phyloP scores from a whole-genome alignment of 2,329 filamentous ascomycete genomes.

The Penicillium sp. region DNA sequence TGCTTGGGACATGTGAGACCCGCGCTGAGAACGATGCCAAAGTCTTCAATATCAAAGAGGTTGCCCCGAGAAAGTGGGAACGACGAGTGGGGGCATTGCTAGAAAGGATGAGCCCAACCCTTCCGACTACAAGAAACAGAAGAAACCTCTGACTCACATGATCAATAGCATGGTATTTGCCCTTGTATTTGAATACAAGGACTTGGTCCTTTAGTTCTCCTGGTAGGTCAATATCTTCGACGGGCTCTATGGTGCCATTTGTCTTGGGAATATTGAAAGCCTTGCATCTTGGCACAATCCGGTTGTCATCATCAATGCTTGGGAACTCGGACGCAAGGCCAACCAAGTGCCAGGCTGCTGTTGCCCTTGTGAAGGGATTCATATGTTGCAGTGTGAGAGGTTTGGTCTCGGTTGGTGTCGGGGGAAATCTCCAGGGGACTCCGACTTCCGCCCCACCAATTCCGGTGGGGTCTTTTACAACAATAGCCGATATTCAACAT shows the following conservation, averaged over 20 bases:
- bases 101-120: conserved; percentile 7
- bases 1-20: conserved; percentile 69
- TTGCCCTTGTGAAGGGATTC: conserved; percentile 24
- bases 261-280: conserved; percentile 53
- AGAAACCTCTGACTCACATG: conserved; percentile 51
- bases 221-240: conserved; percentile 35
- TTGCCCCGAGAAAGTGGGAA: conserved; percentile 64
- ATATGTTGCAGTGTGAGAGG: conserved; percentile 4
- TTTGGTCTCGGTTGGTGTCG: neutral
- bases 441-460: conserved; percentile 2
- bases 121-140: fast-evolving
- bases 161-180: conserved; percentile 66
- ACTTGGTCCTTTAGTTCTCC: conserved; percentile 58
- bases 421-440: neutral
- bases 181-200: conserved; percentile 63
- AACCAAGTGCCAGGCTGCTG: conserved; percentile 52
- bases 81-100: conserved; percentile 68
- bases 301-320: conserved; percentile 46
- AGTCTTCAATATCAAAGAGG: conserved; percentile 71
- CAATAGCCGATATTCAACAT: neutral
- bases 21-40: conserved; percentile 52
- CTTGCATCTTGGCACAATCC: conserved; percentile 55
- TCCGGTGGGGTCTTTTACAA: neutral
- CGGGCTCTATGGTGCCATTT: conserved; percentile 27
- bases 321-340: conserved; percentile 57